Percentiles rank a stretch among this genome's conserved stretches.
phyloP scores from a whole-genome alignment of 139 green algal genomes.

The Monoraphidium neglectum region DNA sequence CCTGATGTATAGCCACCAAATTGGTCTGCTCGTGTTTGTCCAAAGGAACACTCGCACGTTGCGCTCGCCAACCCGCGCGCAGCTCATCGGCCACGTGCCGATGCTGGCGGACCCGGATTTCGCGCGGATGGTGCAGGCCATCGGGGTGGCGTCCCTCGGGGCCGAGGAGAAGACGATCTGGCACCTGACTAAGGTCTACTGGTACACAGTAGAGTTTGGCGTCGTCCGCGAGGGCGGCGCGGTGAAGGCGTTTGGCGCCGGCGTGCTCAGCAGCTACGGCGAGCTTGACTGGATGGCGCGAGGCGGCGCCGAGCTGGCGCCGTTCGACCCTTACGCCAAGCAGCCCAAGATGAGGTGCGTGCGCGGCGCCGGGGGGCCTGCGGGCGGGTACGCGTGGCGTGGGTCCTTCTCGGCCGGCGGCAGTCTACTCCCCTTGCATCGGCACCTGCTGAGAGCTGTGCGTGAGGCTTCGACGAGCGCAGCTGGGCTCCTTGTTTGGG shows the following conservation, averaged over 20 bases:
- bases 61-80: too few relatives aligned
- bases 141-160: conserved; percentile 82
- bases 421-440: too few relatives aligned
- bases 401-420: too few relatives aligned
- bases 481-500: too few relatives aligned
- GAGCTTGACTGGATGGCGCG: conserved; percentile 86
- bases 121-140: conserved; percentile 77
- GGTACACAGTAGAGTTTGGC: conserved; percentile 96
- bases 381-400: too few relatives aligned
- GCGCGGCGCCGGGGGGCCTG: too few relatives aligned
- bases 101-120: conserved; percentile 86
- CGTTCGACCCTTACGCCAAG: conserved; percentile 72
- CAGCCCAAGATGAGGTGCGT: conserved; percentile 79
- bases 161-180: conserved; percentile 87
- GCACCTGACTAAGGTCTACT: conserved; percentile 88
- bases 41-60: too few relatives aligned
- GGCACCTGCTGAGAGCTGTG: too few relatives aligned
- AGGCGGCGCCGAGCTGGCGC: conserved; percentile 51
- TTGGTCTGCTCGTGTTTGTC: too few relatives aligned
- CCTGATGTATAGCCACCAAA: too few relatives aligned
- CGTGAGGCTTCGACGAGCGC: too few relatives aligned
- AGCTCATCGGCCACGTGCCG: conserved; percentile 73
- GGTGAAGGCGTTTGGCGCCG: conserved; percentile 79
- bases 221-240: conserved; percentile 42
- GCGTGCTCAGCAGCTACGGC: conserved; percentile 83